phyloP scores from a whole-genome alignment of 2,329 filamentous ascomycete genomes.

The Alternaria triticina region DNA sequence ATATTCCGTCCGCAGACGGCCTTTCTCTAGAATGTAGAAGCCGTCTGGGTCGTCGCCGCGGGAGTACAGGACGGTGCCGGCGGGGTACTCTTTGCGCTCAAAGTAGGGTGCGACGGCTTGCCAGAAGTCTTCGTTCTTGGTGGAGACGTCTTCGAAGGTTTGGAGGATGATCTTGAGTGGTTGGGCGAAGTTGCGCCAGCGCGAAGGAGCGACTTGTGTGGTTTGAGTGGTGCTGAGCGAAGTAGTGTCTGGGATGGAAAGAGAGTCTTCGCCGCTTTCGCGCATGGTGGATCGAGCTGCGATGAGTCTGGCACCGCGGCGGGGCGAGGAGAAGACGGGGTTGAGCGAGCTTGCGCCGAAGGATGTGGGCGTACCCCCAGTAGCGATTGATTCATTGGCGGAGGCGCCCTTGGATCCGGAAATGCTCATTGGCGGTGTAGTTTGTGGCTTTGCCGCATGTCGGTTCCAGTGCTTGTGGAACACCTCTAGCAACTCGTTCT shows the following conservation, averaged over 20 bases:
- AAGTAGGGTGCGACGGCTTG: constrained; percentile 81
- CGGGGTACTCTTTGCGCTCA: constrained; percentile 67
- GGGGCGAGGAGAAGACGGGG: constrained; percentile 73
- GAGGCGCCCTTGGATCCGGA: constrained; percentile 19
- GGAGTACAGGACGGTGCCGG: constrained; percentile 77
- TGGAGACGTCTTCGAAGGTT: constrained; percentile 88
- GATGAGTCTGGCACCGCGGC: constrained; percentile 76
- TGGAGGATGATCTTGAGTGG: constrained; percentile 91
- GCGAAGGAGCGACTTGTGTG: constrained; percentile 49
- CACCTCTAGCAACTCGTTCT: constrained; percentile 85
- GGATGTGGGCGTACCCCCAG: constrained; percentile 31
- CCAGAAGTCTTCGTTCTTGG: constrained; percentile 95
- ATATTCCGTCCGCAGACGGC: constrained; percentile 89
- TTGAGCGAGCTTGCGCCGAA: constrained; percentile 54
- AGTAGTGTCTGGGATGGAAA: constrained; percentile 21
- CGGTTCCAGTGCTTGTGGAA: constrained; percentile 54
- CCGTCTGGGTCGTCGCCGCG: constrained; percentile 76
- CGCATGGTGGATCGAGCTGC: constrained; percentile 79
- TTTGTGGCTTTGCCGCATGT: constrained; percentile 46
- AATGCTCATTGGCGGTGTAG: constrained; percentile 46
- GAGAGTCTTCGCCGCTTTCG: constrained; percentile 50
- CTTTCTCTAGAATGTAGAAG: constrained; percentile 90
- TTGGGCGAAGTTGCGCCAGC: constrained; percentile 87
- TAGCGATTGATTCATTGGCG: constrained; percentile 18
- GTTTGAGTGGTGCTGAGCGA: constrained; percentile 11